Evolutionary conservation across 2,329 filamentous ascomycete genomes (phyloP), one percentile per base, ranked within the genome.

Genomic region (Talaromyces rugulosus): DNA sequence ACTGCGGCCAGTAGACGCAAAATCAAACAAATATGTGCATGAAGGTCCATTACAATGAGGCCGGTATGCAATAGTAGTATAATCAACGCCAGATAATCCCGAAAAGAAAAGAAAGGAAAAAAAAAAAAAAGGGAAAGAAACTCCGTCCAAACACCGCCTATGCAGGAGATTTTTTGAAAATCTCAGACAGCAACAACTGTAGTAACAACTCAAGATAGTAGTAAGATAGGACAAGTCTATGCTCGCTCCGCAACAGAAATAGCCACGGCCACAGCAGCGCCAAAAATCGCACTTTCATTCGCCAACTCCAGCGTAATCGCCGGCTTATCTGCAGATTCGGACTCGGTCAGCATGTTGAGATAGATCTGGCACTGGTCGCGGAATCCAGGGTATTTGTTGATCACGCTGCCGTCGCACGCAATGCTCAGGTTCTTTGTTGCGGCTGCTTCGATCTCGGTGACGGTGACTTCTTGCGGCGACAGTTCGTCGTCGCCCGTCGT

Each of bases 401-500:
- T 80, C 54, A 82, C 80, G 57, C 77, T 81, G n/a, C 80, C 80
- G 60, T 82, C 79, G 65, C 80, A 82, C n/a, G 79, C 80, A 56
- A 82, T 81, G 4, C 75, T 78, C 23, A 81, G 66, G 36, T 69
- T 77, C 42, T 66, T 71, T 33, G 67, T 66, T 11, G 42, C 42
- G 2, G 68, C 64, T 1, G 69, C 65, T 57, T 72, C 71, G 30
- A 69, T 70, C 56, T 75, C 73, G 2, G 72, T 63, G 5, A 76
- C 68, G 4, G 73, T 76, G 36, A 77, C 64, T 58, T 72, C 71
- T n/a, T 72, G 67, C 0, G 66, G 60, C 36, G 7, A 6, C n/a
- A 11, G n/a, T 8, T 18, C 42, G 71, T 71, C 58, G 62, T 55
- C 12, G 63, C 23, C 23, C 23, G 23, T 2, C 23, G 61, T 36